Evolutionary conservation across 2,329 filamentous ascomycete genomes (phyloP), one percentile per base, ranked within the genome.

Genomic region (Trichoderma harzianum): DNA sequence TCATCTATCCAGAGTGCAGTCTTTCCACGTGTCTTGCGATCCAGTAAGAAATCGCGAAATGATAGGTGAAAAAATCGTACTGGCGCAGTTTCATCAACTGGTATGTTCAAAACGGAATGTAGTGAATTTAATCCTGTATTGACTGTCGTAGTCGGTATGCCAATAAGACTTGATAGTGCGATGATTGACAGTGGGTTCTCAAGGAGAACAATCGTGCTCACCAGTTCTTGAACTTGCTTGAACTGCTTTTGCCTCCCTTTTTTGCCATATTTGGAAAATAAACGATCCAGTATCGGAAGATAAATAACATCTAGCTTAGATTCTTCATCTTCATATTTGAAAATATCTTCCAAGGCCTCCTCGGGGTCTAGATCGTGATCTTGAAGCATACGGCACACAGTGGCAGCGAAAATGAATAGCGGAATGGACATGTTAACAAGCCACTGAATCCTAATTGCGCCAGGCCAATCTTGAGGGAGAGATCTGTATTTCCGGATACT

Each of bases 381-480:
- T 21, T 47, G 39, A 47, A 47, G 18, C 39, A 47, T 47, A 0
- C 39, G 39, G 8, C 39, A 47, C 8, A 11, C 18, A n/a, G 39
- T 47, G 0, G 39, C 39, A 11, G 39, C 39, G 11, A 11, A 47
- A 11, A 47, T 47, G 2, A 47, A 47, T 21, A 47, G 8, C 18
- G 39, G 39, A 47, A 8, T 4, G 10, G 39, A 47, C 10, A 47
- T n/a, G 2, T 3, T 11, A 11, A 47, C 18, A 47, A 47, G 39
- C 3, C 0, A 0, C 39, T 11, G 18, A 47, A 47, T 47, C 18
- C 3, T 11, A 47, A 5, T 5, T 5, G 0, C 18, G 0, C 39
- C 8, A 5, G 39, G 39, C 39, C 39, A 47, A 47, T 21, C 39
- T 47, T 47, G 7, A 11, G 4, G 8, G 3, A 11, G 8, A 1